Evolutionary conservation across 192 early-diverging fungal species (phyloP), one percentile per base, ranked within the genome.

Genomic region (Coemansia sp.): DNA sequence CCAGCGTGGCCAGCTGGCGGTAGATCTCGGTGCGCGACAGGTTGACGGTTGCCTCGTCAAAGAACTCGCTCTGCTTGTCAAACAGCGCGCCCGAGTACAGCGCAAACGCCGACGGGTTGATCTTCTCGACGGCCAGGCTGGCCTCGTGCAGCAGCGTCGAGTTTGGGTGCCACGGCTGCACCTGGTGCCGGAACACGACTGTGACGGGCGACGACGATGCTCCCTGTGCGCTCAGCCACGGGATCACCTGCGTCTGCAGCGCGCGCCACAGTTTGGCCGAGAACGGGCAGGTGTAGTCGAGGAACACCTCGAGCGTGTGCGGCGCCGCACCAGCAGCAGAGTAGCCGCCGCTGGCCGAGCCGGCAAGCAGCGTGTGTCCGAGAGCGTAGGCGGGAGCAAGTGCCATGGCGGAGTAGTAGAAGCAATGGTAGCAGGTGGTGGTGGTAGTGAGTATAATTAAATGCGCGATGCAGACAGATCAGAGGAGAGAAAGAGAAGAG

Each of bases 151-250:
- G 60, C 23, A 89, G 47, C 4, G 85, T 86, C 1, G 84, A 86
- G 18, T 66, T 58, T 0, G 89, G 88, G 60, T 93, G 89, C 90
- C 90, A 91, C 1, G 88, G 85, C 49, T 92, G 90, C 38, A 93
- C 76, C 64, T 93, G 90, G 53, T 93, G 87, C 14, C 88, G 77
- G 58, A 93, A 85, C 13, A 87, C 60, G 36, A 93, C 62, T 27
- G 85, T 75, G 2, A 86, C 64, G 22, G 80, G 55, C 4, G 46
- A 53, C 19, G 80, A 55, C 26, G 80, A 63, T n/a, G n/a, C n/a
- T n/a, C n/a, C n/a, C 20, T 56, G 13, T 18, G 69, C 9, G 3
- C 64, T 50, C 8, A 85, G 39, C 36, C 59, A 77, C 5, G 86
- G 83, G 39, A 84, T 25, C 11, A 90, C 71, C 44, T 83, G 67